Conservation (phyloP, 2,329 filamentous ascomycete genomes). For the Scopulariopsis brevicaulis region DNA sequence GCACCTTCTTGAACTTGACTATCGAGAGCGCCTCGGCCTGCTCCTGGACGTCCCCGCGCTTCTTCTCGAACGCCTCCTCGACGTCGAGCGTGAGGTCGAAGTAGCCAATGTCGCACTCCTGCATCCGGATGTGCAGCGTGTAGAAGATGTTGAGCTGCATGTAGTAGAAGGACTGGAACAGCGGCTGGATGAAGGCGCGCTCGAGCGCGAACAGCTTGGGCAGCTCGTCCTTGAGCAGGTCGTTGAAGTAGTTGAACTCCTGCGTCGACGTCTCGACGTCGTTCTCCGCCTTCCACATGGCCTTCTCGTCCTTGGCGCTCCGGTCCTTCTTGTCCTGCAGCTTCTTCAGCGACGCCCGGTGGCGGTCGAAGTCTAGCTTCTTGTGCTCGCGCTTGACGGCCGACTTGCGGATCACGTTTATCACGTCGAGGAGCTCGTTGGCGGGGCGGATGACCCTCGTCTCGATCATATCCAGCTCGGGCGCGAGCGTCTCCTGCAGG, state of each 20-base stretch:
- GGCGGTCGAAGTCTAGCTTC: slow-evolving; percentile 90
- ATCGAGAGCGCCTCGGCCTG: slow-evolving; percentile 75
- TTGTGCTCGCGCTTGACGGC: slow-evolving; percentile 90
- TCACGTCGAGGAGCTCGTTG: slow-evolving; percentile 84
- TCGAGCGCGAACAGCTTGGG: slow-evolving; percentile 86
- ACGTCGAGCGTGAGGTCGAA: slow-evolving; percentile 88
- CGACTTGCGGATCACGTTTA: slow-evolving; percentile 90
- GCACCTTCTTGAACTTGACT: slow-evolving; percentile 83
- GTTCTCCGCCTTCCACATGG: slow-evolving; percentile 87
- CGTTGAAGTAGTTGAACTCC: slow-evolving; percentile 97
- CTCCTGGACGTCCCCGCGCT: slow-evolving; percentile 81
- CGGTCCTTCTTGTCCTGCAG: slow-evolving; percentile 97
- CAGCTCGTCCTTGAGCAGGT: slow-evolving; percentile 89
- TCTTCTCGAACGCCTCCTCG: slow-evolving; percentile 80
- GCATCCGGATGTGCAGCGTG: slow-evolving; percentile 96
- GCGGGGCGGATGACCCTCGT: slow-evolving; percentile 81
- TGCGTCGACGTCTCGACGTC: slow-evolving; percentile 86
- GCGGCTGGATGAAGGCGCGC: slow-evolving; percentile 85
- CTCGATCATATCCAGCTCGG: slow-evolving; percentile 97
- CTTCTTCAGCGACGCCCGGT: slow-evolving; percentile 76
- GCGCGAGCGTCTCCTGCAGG: slow-evolving; percentile 74
- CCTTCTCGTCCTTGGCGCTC: slow-evolving; percentile 92
- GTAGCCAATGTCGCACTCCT: slow-evolving; percentile 92
- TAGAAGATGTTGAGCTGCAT: slow-evolving; percentile 99
- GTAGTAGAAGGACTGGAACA: slow-evolving; percentile 99